A percentile compares a stretch with the other conserved stretches of the same genome.
These are phyloP conservation scores for Globisporangium mamillatum DNA, from an alignment of 352 stramenopile genomes.

Conservation along the genomic window DNA sequence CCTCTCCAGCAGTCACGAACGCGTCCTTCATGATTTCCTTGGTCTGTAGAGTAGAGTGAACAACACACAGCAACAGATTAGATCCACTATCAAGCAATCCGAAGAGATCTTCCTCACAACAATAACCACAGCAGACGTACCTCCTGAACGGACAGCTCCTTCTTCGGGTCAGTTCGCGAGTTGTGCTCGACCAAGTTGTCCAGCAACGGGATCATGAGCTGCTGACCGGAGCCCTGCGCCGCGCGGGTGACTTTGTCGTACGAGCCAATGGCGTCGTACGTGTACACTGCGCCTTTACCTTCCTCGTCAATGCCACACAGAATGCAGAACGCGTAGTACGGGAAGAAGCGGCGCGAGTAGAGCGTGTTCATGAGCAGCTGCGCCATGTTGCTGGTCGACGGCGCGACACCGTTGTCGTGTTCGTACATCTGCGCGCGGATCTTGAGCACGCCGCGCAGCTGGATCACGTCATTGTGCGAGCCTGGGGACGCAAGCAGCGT, in stretches of 20 bases:
- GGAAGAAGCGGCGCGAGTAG: conserved; percentile 98
- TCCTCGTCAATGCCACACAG: conserved; percentile 95
- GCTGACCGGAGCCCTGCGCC: conserved; percentile 89
- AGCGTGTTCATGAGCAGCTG: conserved; percentile 98
- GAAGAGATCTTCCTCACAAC: background rate
- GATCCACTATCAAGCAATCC: background rate
- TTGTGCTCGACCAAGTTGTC: conserved; percentile 96
- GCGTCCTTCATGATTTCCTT: conserved; percentile 99
- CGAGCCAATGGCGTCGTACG: conserved; percentile 97
- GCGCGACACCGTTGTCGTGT: conserved; percentile 95
- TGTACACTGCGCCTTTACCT: conserved; percentile 96
- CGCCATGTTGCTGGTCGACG: conserved; percentile 90
- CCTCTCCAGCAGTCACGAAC: conserved; percentile 97
- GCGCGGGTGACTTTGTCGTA: conserved; percentile 75
- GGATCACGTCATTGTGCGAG: conserved; percentile 86
- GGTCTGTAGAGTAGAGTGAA: conserved; percentile 34
- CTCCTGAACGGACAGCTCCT: conserved; percentile 88
- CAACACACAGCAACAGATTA: background rate
- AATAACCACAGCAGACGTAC: conserved; percentile 22
- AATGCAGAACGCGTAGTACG: conserved; percentile 99
- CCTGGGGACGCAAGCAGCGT: conserved; percentile 74
- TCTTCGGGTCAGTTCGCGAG: conserved; percentile 91
- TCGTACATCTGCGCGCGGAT: conserved; percentile 87
- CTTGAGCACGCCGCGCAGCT: conserved; percentile 74
- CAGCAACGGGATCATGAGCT: conserved; percentile 98